phyloP scores from a whole-genome alignment of 768 basidiomycete species.

The Lactifluus hygrophoroides region DNA sequence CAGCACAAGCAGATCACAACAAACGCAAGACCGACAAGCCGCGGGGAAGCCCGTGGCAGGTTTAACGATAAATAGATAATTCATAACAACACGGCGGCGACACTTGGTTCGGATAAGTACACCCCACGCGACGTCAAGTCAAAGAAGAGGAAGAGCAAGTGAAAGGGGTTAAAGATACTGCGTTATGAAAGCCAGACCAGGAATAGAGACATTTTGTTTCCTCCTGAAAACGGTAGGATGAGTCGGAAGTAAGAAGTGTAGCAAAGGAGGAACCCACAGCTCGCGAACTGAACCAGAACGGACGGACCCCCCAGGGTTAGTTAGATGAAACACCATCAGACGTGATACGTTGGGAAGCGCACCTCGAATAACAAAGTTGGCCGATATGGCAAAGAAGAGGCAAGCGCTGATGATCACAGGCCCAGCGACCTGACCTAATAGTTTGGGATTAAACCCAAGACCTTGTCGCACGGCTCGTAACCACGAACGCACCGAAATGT shows the following conservation, averaged over 20 bases:
- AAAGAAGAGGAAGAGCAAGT: neutral
- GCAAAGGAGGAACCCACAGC: constrained; percentile 5
- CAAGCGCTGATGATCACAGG: constrained; percentile 75
- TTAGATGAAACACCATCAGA: neutral
- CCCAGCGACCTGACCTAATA: constrained; percentile 67
- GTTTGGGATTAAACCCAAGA: neutral
- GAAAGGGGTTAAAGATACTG: constrained; percentile 7
- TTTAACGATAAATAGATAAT: neutral
- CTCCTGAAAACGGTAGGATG: constrained; percentile 3
- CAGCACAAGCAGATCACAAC: neutral
- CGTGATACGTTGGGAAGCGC: neutral
- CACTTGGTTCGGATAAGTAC: neutral
- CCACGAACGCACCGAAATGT: constrained; percentile 58
- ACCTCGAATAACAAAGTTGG: constrained; percentile 87
- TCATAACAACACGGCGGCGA: neutral
- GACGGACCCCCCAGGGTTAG: neutral
- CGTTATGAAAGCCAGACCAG: constrained; percentile 12
- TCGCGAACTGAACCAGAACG: constrained; percentile 16
- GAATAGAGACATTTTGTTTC: constrained; percentile 15
- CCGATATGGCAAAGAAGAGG: constrained; percentile 80
- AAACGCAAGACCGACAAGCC: too few relatives aligned
- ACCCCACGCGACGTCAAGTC: neutral
- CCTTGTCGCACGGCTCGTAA: neutral
- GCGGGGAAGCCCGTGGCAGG: neutral
- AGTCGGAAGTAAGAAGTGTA: neutral